Percentiles rank a stretch among this genome's conserved stretches.
These are phyloP conservation scores for Aspergillus sp. DNA, from an alignment of 2,329 filamentous ascomycete genomes.

Conservation along the genomic window DNA sequence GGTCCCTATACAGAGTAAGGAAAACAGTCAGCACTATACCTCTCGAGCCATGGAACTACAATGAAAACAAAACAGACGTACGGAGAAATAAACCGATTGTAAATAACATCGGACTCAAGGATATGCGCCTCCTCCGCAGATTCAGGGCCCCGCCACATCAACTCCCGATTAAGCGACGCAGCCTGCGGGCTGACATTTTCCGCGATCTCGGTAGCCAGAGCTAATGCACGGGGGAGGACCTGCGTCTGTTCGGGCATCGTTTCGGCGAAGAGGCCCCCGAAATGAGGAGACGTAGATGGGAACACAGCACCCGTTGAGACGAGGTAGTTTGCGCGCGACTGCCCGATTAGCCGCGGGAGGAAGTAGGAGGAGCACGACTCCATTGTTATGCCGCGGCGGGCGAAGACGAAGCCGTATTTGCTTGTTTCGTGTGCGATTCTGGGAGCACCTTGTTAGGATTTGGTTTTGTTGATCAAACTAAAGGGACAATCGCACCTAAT, in stretches of 20 bases:
- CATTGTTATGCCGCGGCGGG: conserved; percentile 67
- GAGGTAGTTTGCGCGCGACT: conserved; percentile 32
- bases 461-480: too few species aligned
- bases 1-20: conserved; percentile 51
- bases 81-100: conserved; percentile 37
- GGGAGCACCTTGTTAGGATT: background rate
- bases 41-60: background rate
- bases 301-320: conserved; percentile 66
- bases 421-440: conserved; percentile 57
- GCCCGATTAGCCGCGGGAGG: conserved; percentile 67
- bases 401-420: conserved; percentile 74
- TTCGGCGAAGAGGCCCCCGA: conserved; percentile 65
- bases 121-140: conserved; percentile 69
- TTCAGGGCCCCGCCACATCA: conserved; percentile 59
- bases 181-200: conserved; percentile 65
- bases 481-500: conserved; percentile 39
- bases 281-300: conserved; percentile 47
- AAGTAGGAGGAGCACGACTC: conserved; percentile 72
- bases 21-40: conserved; percentile 9
- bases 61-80: conserved; percentile 14
- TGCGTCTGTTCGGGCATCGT: conserved; percentile 57
- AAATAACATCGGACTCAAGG: conserved; percentile 55
- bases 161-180: conserved; percentile 66
- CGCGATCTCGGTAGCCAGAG: conserved; percentile 66
- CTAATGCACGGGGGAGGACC: conserved; percentile 65